A percentile compares a stretch with the other conserved stretches of the same genome.
These are phyloP conservation scores for Polytrichum commune DNA, from an alignment of 225 moss, liverwort and hornwort species.

Conservation along the genomic window DNA sequence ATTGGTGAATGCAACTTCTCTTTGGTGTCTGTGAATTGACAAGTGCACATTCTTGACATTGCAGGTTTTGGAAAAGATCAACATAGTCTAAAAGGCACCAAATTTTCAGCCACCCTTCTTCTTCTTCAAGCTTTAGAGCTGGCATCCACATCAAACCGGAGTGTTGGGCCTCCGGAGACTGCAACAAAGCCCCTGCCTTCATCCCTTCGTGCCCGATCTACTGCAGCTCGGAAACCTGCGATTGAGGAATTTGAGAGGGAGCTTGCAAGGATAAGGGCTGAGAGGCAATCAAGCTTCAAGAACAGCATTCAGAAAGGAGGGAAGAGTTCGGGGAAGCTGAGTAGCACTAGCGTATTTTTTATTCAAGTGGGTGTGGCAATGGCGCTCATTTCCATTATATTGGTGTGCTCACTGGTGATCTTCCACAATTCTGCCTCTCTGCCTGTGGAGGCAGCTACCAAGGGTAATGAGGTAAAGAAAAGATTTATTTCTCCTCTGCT, in stretches of 20 bases:
- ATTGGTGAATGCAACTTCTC: too few relatives aligned
- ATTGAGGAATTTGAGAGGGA: constrained; percentile 9
- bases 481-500: background rate
- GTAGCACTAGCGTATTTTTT: constrained; percentile 11
- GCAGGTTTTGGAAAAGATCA: too few relatives aligned
- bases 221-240: constrained; percentile 1
- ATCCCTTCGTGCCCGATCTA: constrained; percentile 13
- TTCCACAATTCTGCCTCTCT: constrained; percentile 34
- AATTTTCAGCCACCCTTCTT: too few relatives aligned
- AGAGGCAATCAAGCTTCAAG: background rate
- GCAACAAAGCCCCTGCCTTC: constrained; percentile 5
- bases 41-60: too few relatives aligned
- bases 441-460: constrained; percentile 34
- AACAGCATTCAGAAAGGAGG: background rate
- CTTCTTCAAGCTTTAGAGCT: constrained; percentile 15
- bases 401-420: constrained; percentile 29
- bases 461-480: constrained; percentile 45
- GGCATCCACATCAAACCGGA: constrained; percentile 25
- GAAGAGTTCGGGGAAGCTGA: constrained; percentile 6
- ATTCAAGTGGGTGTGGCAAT: constrained; percentile 36
- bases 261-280: constrained; percentile 4
- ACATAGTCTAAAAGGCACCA: too few relatives aligned
- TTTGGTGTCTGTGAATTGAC: too few relatives aligned
- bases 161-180: constrained; percentile 29
- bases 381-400: constrained; percentile 37